A percentile compares a stretch with the other conserved stretches of the same genome.
Conservation (phyloP, 2,329 filamentous ascomycete species). For the Cercospora brassicicola region DNA sequence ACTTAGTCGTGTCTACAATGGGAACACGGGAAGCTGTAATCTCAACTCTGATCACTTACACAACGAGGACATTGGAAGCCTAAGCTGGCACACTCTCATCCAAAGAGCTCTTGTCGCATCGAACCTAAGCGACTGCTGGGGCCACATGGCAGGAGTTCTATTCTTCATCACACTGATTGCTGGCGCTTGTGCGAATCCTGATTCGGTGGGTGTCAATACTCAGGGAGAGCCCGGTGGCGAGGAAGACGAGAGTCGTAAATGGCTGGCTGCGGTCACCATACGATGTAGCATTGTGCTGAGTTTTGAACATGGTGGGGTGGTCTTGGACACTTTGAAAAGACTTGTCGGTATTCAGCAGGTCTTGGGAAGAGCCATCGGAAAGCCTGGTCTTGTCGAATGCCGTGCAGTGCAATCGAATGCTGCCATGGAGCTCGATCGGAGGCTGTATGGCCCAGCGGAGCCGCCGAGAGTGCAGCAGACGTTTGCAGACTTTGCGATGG, state of each 20-base stretch:
- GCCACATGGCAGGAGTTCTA: slow-evolving; percentile 37
- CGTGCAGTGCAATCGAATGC: neutral
- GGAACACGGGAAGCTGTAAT: neutral
- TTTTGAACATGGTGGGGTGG: slow-evolving; percentile 36
- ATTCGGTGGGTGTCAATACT: slow-evolving; percentile 10
- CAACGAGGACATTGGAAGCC: slow-evolving; percentile 2
- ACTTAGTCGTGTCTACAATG: slow-evolving; percentile 3
- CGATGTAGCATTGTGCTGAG: slow-evolving; percentile 36
- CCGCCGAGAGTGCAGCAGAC: slow-evolving; percentile 15
- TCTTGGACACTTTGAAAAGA: slow-evolving; percentile 32
- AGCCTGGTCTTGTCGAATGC: slow-evolving; percentile 4
- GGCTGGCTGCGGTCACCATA: slow-evolving; percentile 37
- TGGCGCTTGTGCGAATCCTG: slow-evolving; percentile 34
- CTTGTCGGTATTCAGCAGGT: slow-evolving; percentile 34
- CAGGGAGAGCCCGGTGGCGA: slow-evolving; percentile 23
- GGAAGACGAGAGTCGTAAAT: slow-evolving; percentile 33
- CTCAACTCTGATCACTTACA: slow-evolving; percentile 6
- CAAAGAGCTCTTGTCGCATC: slow-evolving; percentile 31
- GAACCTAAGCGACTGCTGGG: slow-evolving; percentile 37
- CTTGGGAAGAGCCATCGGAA: slow-evolving; percentile 16
- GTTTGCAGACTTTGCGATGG: slow-evolving; percentile 23
- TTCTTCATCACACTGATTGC: slow-evolving; percentile 38
- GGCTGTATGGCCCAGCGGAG: slow-evolving; percentile 12
- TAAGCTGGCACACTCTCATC: slow-evolving; percentile 30
- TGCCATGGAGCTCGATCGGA: neutral